Evolutionary conservation across 177 flowering plant genomes (phyloP).

Genomic region (Vitis hybrid): DNA sequence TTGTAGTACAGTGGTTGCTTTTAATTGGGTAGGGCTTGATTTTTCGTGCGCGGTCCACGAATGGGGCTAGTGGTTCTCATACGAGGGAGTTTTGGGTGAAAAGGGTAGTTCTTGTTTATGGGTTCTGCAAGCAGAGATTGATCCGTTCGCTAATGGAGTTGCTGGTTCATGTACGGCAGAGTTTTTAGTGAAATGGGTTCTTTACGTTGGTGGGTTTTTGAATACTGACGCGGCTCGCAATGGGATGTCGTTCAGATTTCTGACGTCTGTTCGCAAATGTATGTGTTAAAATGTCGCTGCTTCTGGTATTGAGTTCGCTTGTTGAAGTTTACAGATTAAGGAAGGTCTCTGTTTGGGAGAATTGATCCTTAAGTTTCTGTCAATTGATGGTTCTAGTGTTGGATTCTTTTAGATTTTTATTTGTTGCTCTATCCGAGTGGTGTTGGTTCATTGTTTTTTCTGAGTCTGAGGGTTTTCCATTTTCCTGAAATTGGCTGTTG

Average conservation of each 20-base stretch:
- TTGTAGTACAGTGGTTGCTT: slow-evolving; percentile 10
- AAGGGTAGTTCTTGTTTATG: too few relatives aligned
- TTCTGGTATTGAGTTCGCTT: background rate
- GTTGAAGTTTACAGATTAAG: background rate
- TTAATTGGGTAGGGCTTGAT: slow-evolving; percentile 16
- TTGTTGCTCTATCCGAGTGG: background rate
- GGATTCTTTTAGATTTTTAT: background rate
- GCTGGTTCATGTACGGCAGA: too few relatives aligned
- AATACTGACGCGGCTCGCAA: too few relatives aligned
- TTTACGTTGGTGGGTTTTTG: too few relatives aligned
- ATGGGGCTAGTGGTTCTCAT: background rate
- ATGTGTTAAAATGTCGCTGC: background rate
- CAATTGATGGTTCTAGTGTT: background rate
- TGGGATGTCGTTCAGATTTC: too few relatives aligned
- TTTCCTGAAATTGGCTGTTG: background rate
- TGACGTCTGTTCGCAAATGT: too few relatives aligned
- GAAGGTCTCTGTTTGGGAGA: background rate
- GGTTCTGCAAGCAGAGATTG: too few relatives aligned
- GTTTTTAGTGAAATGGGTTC: too few relatives aligned
- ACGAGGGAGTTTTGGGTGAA: too few relatives aligned
- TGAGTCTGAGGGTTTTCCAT: slow-evolving; percentile 1
- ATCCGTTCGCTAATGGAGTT: too few relatives aligned
- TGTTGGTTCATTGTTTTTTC: background rate
- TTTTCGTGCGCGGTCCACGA: background rate
- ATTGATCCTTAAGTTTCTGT: background rate